Conservation (phyloP, 2,329 filamentous ascomycete species). For the Talaromyces sp. region DNA sequence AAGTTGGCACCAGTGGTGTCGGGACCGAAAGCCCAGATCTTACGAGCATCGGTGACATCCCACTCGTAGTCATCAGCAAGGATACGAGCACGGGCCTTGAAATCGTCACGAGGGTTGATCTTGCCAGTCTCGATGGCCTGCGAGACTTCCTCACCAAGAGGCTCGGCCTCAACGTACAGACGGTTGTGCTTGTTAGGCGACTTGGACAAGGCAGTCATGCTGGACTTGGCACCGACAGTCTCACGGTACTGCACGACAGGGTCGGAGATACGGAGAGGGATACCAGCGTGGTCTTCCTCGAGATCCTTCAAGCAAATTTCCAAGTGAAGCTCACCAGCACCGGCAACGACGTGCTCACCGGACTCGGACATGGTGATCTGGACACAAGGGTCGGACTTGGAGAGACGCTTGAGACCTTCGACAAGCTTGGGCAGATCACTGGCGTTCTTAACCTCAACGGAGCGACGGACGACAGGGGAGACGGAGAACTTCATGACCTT, state of each 20-base stretch:
- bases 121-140: slow-evolving; percentile 87
- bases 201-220: slow-evolving; percentile 97
- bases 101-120: slow-evolving; percentile 92
- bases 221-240: slow-evolving; percentile 77
- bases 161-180: slow-evolving; percentile 92
- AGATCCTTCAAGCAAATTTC: slow-evolving; percentile 99
- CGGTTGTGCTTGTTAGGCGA: slow-evolving; percentile 99
- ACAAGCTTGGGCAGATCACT: slow-evolving; percentile 99
- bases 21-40: slow-evolving; percentile 99
- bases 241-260: slow-evolving; percentile 98
- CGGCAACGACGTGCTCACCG: slow-evolving; percentile 97
- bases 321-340: slow-evolving; percentile 98
- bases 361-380: slow-evolving; percentile 83
- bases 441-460: slow-evolving; percentile 99
- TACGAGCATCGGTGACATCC: slow-evolving; percentile 99
- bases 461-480: slow-evolving; percentile 95
- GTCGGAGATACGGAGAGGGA: slow-evolving; percentile 95
- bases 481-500: slow-evolving; percentile 99
- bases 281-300: slow-evolving; percentile 97
- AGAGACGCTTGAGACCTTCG: slow-evolving; percentile 99
- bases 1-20: slow-evolving; percentile 97
- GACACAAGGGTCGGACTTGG: slow-evolving; percentile 99
- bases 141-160: slow-evolving; percentile 85
- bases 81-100: slow-evolving; percentile 96
- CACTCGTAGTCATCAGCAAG: slow-evolving; percentile 96